Evolutionary conservation across 345 rosid species (phyloP).

Genomic region (Moricandia moricandioides): DNA sequence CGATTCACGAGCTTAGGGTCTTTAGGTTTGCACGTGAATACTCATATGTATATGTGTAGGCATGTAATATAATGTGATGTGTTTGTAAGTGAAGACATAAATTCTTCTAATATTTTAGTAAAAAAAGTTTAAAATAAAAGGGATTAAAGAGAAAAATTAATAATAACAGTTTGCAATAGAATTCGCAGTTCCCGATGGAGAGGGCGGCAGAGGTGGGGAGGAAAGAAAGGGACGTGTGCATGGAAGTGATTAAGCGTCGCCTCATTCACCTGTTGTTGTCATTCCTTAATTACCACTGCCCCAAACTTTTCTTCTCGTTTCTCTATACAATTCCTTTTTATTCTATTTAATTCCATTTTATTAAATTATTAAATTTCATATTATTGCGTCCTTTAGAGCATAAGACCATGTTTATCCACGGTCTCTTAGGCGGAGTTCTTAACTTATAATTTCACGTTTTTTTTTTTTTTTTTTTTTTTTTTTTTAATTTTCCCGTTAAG

Average conservation of each 20-base stretch:
- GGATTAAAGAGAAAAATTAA: background rate
- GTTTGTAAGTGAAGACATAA: background rate
- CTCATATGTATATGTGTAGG: background rate
- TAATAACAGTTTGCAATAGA: conserved; percentile 3
- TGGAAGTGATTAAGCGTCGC: conserved; percentile 72
- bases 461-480: too few species aligned
- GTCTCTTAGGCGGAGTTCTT: too few species aligned
- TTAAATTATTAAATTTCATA: background rate
- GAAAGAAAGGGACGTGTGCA: conserved; percentile 96
- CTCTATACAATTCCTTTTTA: conserved; percentile 24
- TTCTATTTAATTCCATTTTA: background rate
- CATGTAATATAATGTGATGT: background rate
- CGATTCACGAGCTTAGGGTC: conserved; percentile 17
- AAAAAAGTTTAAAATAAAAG: too few species aligned
- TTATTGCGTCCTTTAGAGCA: background rate
- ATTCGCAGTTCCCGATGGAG: conserved; percentile 42
- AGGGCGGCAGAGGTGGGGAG: conserved; percentile 94
- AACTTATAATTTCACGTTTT: too few species aligned
- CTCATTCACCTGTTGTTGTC: conserved; percentile 93
- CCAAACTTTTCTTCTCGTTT: conserved; percentile 12
- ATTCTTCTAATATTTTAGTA: too few species aligned
- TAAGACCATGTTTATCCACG: too few species aligned
- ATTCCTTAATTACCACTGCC: conserved; percentile 56
- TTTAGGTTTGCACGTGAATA: conserved; percentile 19
- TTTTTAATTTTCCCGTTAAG: too few species aligned